Evolutionary conservation across 352 stramenopile genomes (phyloP).

Genomic region (Globisporangium sylvaticum): DNA sequence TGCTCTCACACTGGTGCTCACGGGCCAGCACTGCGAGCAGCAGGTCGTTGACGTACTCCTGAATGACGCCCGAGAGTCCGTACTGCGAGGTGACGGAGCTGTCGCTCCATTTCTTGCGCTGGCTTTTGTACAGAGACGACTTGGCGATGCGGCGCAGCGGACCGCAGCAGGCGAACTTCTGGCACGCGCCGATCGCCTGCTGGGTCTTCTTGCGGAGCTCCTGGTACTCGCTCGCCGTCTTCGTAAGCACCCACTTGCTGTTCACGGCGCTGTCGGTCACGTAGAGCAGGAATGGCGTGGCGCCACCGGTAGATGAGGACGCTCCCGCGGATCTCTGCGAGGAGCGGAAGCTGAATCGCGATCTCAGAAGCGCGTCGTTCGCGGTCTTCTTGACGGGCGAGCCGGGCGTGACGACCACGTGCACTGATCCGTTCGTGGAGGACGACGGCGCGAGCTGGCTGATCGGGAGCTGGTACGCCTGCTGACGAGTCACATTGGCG

Average conservation of each 20-base stretch:
- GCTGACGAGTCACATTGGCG: slow-evolving; percentile 4
- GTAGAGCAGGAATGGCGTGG: slow-evolving; percentile 58
- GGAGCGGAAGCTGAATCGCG: slow-evolving; percentile 11
- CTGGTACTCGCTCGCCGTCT: slow-evolving; percentile 41
- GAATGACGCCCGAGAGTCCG: slow-evolving; percentile 40
- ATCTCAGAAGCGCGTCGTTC: slow-evolving; percentile 11
- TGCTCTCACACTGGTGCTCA: slow-evolving; percentile 40
- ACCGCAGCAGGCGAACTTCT: slow-evolving; percentile 44
- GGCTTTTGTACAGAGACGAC: slow-evolving; percentile 33
- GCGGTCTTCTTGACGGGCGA: slow-evolving; percentile 40
- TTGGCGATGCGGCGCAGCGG: slow-evolving; percentile 52
- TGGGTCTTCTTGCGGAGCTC: slow-evolving; percentile 40
- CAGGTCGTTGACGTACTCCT: slow-evolving; percentile 67
- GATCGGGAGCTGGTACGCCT: slow-evolving; percentile 13
- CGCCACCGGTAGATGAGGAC: slow-evolving; percentile 3
- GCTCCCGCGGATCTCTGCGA: not conserved
- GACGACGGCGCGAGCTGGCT: slow-evolving; percentile 1
- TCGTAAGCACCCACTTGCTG: slow-evolving; percentile 70
- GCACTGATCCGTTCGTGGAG: slow-evolving; percentile 22
- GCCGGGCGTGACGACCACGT: slow-evolving; percentile 67
- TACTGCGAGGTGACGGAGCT: slow-evolving; percentile 34
- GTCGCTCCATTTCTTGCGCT: slow-evolving; percentile 30
- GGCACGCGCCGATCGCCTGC: slow-evolving; percentile 32
- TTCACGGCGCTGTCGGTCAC: slow-evolving; percentile 62
- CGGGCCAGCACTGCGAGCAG: slow-evolving; percentile 30